Base-by-base conservation (phyloP, 345 rosid species). In the Lenwebbia sp. region DNA sequence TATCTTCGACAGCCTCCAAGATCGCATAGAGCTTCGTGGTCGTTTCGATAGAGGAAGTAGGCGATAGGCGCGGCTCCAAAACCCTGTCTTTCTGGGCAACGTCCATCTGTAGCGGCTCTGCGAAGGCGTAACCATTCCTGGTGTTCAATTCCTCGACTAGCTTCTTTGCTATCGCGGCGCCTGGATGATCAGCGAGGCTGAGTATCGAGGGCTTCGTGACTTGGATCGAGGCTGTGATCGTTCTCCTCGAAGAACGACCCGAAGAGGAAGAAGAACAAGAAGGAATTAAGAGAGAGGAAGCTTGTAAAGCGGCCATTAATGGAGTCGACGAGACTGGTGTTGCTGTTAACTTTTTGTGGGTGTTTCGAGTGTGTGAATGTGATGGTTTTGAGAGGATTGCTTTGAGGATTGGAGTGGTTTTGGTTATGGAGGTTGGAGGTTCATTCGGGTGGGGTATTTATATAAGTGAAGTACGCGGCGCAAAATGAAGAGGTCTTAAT, bases 1-100 rank as follows among this genome's bases (percentile, higher is more conserved):
- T 88, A 53, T 95, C 96, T 54, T 90, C 88, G 65, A 94, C 92
- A 7, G 90, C 94, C 85, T 93, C 96, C 82, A 94, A 88, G 83
- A 94, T 90, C 0, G 89, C 90, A 54, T 89, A 90, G 37, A 95
- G 92, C 85, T 91, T 33, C 22, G 33, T 49, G 30, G 10, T 54
- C 33, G 47, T 25, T 23, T 21, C 26, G n/a, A 14, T 13, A 4
- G 54, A 56, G 33, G 85, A 55, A 54, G 2, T 62, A 0, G 75
- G 75, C 5, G 44, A 41, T 41, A 41, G 44, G 6, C 44, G 5
- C 5, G 74, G 53, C 52, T 56, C 75, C 28, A 9, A 25, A 19
- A 57, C 75, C 41, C 22, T 15, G 19, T 55, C 40, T 40, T 55
- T 51, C 30, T n/a, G 33, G 52, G 21, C 28, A 40, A 33, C 8